Percentiles rank a stretch among this genome's conserved stretches.
These are phyloP conservation scores for Penicillium goetzii DNA, from an alignment of 495 filamentous ascomycete genomes.

Conservation along the genomic window DNA sequence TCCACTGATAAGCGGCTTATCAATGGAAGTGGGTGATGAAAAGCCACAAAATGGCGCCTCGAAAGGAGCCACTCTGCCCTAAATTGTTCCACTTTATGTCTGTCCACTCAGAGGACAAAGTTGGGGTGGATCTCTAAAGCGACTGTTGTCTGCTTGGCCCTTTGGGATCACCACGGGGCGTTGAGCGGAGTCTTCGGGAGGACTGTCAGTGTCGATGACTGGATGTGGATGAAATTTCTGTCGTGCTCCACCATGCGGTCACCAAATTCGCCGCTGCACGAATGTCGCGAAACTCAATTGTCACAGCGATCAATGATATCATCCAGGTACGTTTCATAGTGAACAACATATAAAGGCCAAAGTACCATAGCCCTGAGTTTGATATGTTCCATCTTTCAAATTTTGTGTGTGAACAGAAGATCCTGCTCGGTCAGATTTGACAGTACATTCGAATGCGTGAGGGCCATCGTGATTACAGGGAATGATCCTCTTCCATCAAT, in stretches of 20 bases:
- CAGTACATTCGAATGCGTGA: too few species aligned
- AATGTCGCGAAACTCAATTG: not conserved
- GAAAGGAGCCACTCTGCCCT: not conserved
- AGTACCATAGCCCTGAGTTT: too few species aligned
- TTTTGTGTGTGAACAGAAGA: too few species aligned
- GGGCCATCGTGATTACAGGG: too few species aligned
- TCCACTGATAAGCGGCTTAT: conserved; percentile 10
- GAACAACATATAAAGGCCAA: not conserved
- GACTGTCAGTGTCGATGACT: too few species aligned
- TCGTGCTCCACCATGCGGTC: conserved; percentile 4
- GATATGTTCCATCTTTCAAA: too few species aligned
- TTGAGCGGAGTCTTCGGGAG: conserved; percentile 3
- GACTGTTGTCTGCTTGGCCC: not conserved
- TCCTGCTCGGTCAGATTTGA: too few species aligned
- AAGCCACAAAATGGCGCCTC: not conserved
- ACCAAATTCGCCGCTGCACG: not conserved
- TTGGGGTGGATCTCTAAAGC: not conserved
- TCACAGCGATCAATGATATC: not conserved
- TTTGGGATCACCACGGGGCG: not conserved
- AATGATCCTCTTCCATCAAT: too few species aligned
- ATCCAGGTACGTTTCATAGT: not conserved
- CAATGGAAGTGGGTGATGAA: not conserved
- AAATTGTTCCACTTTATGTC: not conserved
- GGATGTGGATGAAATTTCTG: conserved; percentile 7
- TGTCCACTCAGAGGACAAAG: not conserved